Base-by-base conservation (phyloP, 1,284 basidiomycete species). In the Microbotryomycetes sp. region DNA sequence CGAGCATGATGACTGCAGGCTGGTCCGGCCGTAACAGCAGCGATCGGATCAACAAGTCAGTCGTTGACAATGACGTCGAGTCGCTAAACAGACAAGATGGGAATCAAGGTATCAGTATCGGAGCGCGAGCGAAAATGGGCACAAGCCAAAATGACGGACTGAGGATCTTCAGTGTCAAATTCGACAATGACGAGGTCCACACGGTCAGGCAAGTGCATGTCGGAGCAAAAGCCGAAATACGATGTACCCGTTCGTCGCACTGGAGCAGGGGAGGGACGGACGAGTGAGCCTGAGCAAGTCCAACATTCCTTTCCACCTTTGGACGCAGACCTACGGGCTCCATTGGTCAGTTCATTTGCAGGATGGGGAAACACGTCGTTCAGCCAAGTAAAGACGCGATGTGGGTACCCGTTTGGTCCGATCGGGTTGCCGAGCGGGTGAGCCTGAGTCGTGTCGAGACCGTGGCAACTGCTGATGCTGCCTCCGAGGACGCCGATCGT, bases 301-400 rank as follows among this genome's bases (percentile, higher is more conserved):
- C 15, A 16, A 60, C 27, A 31, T 13, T n/a, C n/a, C n/a, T n/a
- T n/a, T n/a, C n/a, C n/a, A n/a, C n/a, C 28, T 31, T 28, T 23
- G 28, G 45, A 41, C n/a, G n/a, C n/a, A 1, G 15, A 3, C 6
- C 23, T 31, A 74, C 72, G 54, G 2, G 92, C 93, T 30, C 92
- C 93, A 74, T 96, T 96, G 16, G 93, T 97, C 66, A 97, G 82
- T 75, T 96, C 91, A 7, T 90, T 90, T 2, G 88, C 88, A 0
- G 91, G 91, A 76, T 97, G 89, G 1, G 92, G 92, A 77, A 97
- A 97, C 18, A 96, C 82, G 55, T 81, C 82, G 76, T 93, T 91
- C 87, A 91, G 93, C 92, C 93, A 97, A 61, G 86, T 80, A 79
- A 96, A 96, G 78, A 97, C 88, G 46, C 83, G 82, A 45, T 88